Evolutionary conservation across 2,329 filamentous ascomycete genomes (phyloP), one percentile per base, ranked within the genome.

Genomic region (Scedosporium boydii): DNA sequence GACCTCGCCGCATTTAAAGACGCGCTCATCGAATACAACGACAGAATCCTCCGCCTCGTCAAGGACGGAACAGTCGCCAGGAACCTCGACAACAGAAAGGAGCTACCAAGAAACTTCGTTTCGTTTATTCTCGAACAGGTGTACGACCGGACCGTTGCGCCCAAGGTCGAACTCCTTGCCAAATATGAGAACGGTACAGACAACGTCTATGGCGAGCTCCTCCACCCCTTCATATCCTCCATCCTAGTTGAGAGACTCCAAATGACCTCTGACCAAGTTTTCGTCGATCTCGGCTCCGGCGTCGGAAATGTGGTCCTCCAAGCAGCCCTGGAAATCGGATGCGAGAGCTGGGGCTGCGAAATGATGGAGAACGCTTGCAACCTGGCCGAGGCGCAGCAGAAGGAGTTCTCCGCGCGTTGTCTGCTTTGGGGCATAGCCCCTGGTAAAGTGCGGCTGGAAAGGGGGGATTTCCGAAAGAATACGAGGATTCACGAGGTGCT

Each of bases 271-370:
- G 84, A 87, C 59, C 89, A 96, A 68, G 86, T 96, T 44, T 98
- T 99, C 72, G 87, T 99, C 64, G 95, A 99, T 71, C 82, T 99
- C 14, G 95, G 95, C 58, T 98, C 93, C 1, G 95, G 95, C 34
- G 95, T 98, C 16, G 95, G 93, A 58, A 99, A 98, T 71, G 93
- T 98, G 2, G 92, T 95, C 27, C 79, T 99, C 59, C 95, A 99
- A 73, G 92, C 93, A 2, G 95, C 95, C 0, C 82, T 99, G 21
- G 91, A 99, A 73, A 87, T 93, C 60, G 95, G 95, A 18, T 96
- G 92, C 73, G 91, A 96, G 72, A 93, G 89, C 74, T 97, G 92
- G 88, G 95, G 95, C 29, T 96, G 93, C 69, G 95, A 99, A 74
- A 91, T 96, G 82, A 96, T 97, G 91, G 83, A 88, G 63, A 96